phyloP scores from a whole-genome alignment of 345 rosid species.

The Camelina neglecta region DNA sequence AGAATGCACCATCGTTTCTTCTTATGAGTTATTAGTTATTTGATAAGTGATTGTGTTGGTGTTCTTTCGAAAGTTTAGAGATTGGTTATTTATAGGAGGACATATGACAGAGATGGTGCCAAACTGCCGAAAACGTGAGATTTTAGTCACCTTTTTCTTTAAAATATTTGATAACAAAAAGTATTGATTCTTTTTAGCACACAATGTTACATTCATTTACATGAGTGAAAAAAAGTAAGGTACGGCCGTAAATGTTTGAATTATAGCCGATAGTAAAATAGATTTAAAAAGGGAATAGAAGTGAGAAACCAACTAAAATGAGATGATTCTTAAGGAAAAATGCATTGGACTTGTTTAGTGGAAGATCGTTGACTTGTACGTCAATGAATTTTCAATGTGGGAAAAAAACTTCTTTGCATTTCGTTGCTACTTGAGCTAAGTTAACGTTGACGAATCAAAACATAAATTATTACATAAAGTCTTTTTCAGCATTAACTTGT shows the following conservation, averaged over 20 bases:
- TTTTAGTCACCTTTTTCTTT: not conserved
- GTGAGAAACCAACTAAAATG: constrained; percentile 30
- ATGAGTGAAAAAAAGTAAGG: constrained; percentile 6
- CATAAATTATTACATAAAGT: not conserved
- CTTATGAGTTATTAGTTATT: constrained; percentile 1
- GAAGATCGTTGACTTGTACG: constrained; percentile 14
- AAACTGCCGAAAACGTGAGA: constrained; percentile 24
- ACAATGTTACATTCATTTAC: constrained; percentile 4
- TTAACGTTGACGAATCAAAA: constrained; percentile 36
- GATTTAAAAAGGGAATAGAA: not conserved
- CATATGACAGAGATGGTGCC: constrained; percentile 8
- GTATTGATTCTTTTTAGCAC: constrained; percentile 6
- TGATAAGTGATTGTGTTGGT: constrained; percentile 33
- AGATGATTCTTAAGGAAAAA: not conserved
- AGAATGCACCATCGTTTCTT: constrained; percentile 26
- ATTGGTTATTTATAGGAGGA: constrained; percentile 32
- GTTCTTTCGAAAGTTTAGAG: not conserved
- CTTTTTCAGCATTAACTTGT: not conserved
- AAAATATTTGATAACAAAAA: not conserved
- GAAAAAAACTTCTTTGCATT: constrained; percentile 8
- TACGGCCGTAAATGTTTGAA: constrained; percentile 34
- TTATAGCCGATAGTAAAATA: not conserved
- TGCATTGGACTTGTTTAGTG: constrained; percentile 37
- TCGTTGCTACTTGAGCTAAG: constrained; percentile 35
- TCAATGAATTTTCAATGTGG: constrained; percentile 12